These are phyloP conservation scores for Galerina marginata DNA, from an alignment of 768 basidiomycete genomes.

Conservation along the genomic window DNA sequence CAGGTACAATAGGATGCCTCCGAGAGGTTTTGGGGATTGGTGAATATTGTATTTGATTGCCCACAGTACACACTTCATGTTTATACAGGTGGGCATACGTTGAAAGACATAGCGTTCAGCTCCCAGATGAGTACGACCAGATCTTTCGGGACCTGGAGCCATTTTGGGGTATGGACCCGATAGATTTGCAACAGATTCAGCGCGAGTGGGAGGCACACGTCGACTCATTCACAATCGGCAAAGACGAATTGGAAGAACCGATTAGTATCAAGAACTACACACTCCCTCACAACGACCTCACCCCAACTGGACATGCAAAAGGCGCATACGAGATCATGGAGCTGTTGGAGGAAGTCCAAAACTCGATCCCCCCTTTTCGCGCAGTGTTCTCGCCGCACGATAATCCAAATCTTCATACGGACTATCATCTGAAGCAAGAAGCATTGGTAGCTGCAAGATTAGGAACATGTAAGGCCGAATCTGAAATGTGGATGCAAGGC, in stretches of 20 bases:
- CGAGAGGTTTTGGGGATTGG: slow-evolving; percentile 87
- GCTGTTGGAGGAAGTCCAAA: slow-evolving; percentile 45
- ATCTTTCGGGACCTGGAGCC: slow-evolving; percentile 77
- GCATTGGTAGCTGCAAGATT: slow-evolving; percentile 43
- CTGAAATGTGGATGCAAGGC: neutral
- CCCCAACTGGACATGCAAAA: slow-evolving; percentile 26
- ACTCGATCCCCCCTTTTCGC: slow-evolving; percentile 50
- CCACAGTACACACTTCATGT: neutral
- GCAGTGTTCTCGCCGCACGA: slow-evolving; percentile 59
- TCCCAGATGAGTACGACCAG: slow-evolving; percentile 86
- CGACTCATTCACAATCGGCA: slow-evolving; percentile 47
- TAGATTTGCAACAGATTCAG: slow-evolving; percentile 40
- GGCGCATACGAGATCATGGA: slow-evolving; percentile 42
- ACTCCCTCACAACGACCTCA: slow-evolving; percentile 32
- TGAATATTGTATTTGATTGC: slow-evolving; percentile 42
- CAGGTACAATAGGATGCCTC: slow-evolving; percentile 77
- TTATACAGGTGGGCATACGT: slow-evolving; percentile 52
- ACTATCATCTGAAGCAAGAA: slow-evolving; percentile 38
- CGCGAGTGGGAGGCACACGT: slow-evolving; percentile 41
- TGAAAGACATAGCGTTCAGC: slow-evolving; percentile 65
- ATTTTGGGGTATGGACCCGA: slow-evolving; percentile 69
- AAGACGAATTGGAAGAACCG: slow-evolving; percentile 29
- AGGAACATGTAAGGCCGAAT: slow-evolving; percentile 38
- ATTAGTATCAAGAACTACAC: slow-evolving; percentile 30
- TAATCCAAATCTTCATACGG: slow-evolving; percentile 45